These are phyloP conservation scores for Silene conica DNA, from an alignment of 148 eudicot species.

Conservation along the genomic window DNA sequence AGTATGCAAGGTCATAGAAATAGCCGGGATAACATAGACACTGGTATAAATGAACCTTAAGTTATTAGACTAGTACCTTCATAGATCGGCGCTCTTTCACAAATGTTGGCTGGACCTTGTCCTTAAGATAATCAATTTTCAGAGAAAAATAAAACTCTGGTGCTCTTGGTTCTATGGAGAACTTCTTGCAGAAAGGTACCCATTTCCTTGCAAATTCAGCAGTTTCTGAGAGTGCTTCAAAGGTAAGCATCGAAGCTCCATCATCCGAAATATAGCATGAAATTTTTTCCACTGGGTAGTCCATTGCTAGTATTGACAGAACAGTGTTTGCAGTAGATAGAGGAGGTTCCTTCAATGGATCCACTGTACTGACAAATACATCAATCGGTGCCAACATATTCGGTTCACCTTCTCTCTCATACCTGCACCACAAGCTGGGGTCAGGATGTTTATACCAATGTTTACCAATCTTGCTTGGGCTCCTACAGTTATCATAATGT, in stretches of 20 bases:
- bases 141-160: slow-evolving; percentile 88
- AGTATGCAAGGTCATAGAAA: neutral
- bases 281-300: slow-evolving; percentile 88
- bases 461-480: neutral
- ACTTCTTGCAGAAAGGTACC: slow-evolving; percentile 98
- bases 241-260: slow-evolving; percentile 98
- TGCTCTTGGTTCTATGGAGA: slow-evolving; percentile 85
- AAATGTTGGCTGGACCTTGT: slow-evolving; percentile 96
- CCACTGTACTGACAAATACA: slow-evolving; percentile 96
- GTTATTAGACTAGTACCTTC: slow-evolving; percentile 53
- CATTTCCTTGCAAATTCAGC: slow-evolving; percentile 96
- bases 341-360: slow-evolving; percentile 95
- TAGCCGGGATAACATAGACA: neutral
- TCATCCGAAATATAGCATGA: slow-evolving; percentile 98
- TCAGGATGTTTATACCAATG: slow-evolving; percentile 2
- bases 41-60: slow-evolving; percentile 1
- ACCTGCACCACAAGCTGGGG: slow-evolving; percentile 46
- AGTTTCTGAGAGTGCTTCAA: slow-evolving; percentile 92
- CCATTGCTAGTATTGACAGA: slow-evolving; percentile 89
- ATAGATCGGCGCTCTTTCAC: slow-evolving; percentile 94
- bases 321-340: slow-evolving; percentile 83
- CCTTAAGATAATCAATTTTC: slow-evolving; percentile 87
- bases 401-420: slow-evolving; percentile 95
- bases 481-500: neutral
- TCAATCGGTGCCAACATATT: slow-evolving; percentile 89